Base-by-base conservation (phyloP, 2,329 filamentous ascomycete species). In the Periconia macrospinosa region DNA sequence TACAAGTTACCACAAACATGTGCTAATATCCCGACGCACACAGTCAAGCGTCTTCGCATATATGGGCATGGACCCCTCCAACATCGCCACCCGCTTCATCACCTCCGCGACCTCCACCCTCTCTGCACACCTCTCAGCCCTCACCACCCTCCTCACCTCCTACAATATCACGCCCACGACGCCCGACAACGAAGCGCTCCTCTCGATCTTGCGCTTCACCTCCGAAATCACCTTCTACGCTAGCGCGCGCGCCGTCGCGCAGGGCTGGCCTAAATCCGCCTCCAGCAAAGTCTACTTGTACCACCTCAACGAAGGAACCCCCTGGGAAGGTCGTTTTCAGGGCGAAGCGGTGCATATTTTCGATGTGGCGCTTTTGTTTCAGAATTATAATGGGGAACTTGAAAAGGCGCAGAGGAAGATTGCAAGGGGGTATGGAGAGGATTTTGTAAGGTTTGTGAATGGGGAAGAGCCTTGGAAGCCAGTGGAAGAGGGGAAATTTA, bases 141-240 rank as follows among this genome's bases (percentile, higher is more conserved):
- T 63, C 6, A 35, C 52, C 10, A 23, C 51, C 17, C 55, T 77
- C 2, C 62, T 81, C 1, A 59, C 67, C 2, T 63, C 68, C 3
- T 83, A 83, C 58, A 62, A 68, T 1, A 73, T 81, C 51, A 61
- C 63, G 1, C 48, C 70, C 8, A 57, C 65, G 3, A 68, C 71
- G 0, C 41, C 66, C 5, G 78, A 81, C 47, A 69, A 76, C 1
- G 71, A 75, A n/a, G 78, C 76, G 0, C 70, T 79, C 18, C 56
- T 68, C 3, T 66, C 64, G 1, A 69, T 82, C 30, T 63, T 81
- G 2, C 65, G 76, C 13, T 79, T 80, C 48, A 66, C 69, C 14
- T 75, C 73, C 18, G 81, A 83, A 50, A 74, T 81, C 33, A 65
- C 65, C 8, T 82, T 79, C 64, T 77, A 77, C 49, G 75, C 77